Conservation (phyloP, 2,329 filamentous ascomycete genomes). For the Leptographium lundbergii region DNA sequence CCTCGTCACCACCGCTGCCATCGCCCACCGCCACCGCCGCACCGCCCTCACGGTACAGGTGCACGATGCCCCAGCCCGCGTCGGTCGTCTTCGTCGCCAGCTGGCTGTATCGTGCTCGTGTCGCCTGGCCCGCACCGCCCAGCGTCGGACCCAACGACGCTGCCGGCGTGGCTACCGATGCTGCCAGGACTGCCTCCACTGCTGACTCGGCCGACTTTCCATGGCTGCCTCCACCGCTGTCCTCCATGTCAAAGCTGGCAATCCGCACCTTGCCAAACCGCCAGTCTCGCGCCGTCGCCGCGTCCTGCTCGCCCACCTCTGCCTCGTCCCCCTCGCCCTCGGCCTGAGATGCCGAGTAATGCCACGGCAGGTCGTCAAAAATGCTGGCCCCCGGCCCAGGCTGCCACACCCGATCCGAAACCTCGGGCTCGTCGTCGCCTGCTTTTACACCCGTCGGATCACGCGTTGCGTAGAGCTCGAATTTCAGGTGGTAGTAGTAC, state of each 20-base stretch:
- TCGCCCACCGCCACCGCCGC: constrained; percentile 10
- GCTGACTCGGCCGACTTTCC: not conserved
- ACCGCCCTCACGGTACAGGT: constrained; percentile 73
- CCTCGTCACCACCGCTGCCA: constrained; percentile 12
- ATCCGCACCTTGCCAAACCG: constrained; percentile 68
- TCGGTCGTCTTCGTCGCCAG: constrained; percentile 62
- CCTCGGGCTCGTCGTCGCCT: not conserved
- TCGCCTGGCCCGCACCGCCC: constrained; percentile 55
- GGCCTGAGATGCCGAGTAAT: constrained; percentile 19
- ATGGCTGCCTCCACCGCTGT: constrained; percentile 6
- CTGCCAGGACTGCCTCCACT: not conserved
- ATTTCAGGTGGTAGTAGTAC: constrained; percentile 54
- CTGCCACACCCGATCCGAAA: constrained; percentile 27
- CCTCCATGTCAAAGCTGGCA: constrained; percentile 63
- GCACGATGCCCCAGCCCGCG: constrained; percentile 83
- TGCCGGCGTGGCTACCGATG: constrained; percentile 14
- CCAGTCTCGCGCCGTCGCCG: constrained; percentile 54
- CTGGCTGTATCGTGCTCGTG: constrained; percentile 68
- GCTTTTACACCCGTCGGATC: constrained; percentile 18
- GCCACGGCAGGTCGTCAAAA: constrained; percentile 42
- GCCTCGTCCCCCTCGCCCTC: constrained; percentile 7
- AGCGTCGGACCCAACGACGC: constrained; percentile 38
- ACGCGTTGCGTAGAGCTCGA: constrained; percentile 47
- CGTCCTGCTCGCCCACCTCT: constrained; percentile 7
- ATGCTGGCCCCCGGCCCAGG: constrained; percentile 35